Evolutionary conservation across 2,329 filamentous ascomycete species (phyloP).

Genomic region (Cladosporium sphaerospermum): DNA sequence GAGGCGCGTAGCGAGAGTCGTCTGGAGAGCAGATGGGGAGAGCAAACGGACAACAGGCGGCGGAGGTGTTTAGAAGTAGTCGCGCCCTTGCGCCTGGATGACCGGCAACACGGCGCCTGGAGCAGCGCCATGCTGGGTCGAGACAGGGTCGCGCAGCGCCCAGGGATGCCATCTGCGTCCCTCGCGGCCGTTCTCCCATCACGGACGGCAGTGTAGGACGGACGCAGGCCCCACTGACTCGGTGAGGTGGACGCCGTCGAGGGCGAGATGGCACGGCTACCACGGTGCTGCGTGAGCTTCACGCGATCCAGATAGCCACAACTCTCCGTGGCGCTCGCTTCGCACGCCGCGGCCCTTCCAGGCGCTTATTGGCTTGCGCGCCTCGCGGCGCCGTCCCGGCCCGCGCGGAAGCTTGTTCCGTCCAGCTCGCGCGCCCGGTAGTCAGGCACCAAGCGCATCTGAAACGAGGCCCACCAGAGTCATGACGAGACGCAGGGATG

Average conservation of each 20-base stretch:
- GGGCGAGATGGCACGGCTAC: constrained; percentile 2
- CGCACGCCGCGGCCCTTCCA: background rate
- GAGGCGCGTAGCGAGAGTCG: constrained; percentile 6
- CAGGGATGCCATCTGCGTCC: too few species aligned
- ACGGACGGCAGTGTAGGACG: background rate
- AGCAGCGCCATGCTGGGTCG: background rate
- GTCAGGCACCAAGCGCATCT: background rate
- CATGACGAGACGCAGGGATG: background rate
- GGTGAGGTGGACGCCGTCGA: background rate
- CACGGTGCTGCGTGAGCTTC: constrained; percentile 6
- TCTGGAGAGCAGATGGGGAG: constrained; percentile 2
- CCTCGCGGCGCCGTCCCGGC: background rate
- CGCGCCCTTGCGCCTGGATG: constrained; percentile 3
- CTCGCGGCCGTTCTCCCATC: background rate
- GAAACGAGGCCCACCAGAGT: too few species aligned
- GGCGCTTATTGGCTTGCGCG: background rate
- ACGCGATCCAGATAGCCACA: background rate
- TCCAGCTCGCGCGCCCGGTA: background rate
- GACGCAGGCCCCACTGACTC: background rate
- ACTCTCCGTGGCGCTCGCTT: background rate
- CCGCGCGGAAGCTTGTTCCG: background rate
- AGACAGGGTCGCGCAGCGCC: too few species aligned
- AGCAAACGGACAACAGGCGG: too few species aligned
- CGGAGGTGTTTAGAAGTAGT: background rate
- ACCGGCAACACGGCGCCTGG: background rate